These are phyloP conservation scores for Moniliophthora roreri DNA, from an alignment of 1,284 basidiomycete genomes.

Conservation along the genomic window DNA sequence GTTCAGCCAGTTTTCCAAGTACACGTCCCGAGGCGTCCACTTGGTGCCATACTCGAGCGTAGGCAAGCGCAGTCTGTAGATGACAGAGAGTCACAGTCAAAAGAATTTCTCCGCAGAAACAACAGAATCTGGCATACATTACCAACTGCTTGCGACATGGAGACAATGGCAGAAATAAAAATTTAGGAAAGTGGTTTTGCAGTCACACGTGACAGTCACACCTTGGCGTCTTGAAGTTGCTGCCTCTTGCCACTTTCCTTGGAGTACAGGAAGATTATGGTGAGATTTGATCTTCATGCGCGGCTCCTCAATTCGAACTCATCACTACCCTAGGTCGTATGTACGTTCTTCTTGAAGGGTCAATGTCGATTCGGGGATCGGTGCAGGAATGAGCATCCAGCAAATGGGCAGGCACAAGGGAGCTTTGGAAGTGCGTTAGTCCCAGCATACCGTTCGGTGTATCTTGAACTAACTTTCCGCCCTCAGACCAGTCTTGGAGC, in stretches of 20 bases:
- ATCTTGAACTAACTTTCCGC: not conserved
- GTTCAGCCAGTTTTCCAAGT: constrained; percentile 90
- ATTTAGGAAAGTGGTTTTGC: not conserved
- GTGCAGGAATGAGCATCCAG: constrained; percentile 71
- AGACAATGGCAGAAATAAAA: not conserved
- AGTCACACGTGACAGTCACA: not conserved
- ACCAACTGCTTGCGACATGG: constrained; percentile 66
- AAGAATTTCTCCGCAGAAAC: not conserved
- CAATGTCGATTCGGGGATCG: constrained; percentile 65
- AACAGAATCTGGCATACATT: constrained; percentile 48
- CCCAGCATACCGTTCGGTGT: not conserved
- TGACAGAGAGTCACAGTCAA: not conserved
- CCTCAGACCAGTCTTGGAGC: constrained; percentile 37
- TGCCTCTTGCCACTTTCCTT: too few relatives aligned
- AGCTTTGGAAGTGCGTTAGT: constrained; percentile 24
- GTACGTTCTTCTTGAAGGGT: constrained; percentile 67
- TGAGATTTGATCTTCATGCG: too few relatives aligned
- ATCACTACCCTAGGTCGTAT: constrained; percentile 37
- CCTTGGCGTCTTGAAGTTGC: too few relatives aligned
- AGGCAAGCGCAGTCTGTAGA: constrained; percentile 86
- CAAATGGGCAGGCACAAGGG: constrained; percentile 8
- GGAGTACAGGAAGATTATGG: too few relatives aligned
- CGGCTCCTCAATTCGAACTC: too few relatives aligned
- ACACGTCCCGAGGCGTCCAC: constrained; percentile 90
- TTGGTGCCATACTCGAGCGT: constrained; percentile 94